Evolutionary conservation across 192 early-diverging fungal genomes (phyloP).

Genomic region (Polychytrium aggregatum): DNA sequence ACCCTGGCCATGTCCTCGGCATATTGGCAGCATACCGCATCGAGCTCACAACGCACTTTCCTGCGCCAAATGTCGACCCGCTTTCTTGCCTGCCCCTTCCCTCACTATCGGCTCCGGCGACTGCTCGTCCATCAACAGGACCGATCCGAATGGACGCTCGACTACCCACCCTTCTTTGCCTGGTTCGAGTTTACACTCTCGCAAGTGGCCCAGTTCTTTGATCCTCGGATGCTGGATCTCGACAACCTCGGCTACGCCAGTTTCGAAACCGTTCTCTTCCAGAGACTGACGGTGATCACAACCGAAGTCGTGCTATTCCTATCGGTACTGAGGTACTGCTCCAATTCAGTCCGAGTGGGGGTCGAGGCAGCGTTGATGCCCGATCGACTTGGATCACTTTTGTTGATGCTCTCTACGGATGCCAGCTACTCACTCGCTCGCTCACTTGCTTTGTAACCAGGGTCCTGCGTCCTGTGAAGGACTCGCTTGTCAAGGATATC

Average conservation of each 20-base stretch:
- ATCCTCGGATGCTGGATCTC: constrained; percentile 68
- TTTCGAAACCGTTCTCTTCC: constrained; percentile 63
- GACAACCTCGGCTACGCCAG: constrained; percentile 56
- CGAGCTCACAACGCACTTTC: too few species aligned
- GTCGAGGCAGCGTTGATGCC: constrained; percentile 49
- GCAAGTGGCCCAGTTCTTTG: constrained; percentile 41
- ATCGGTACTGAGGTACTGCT: constrained; percentile 53
- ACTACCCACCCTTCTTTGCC: constrained; percentile 97
- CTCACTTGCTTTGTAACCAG: too few species aligned
- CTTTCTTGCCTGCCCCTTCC: too few species aligned
- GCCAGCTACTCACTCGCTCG: too few species aligned
- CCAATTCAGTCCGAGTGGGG: too few species aligned
- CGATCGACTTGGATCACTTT: constrained; percentile 15
- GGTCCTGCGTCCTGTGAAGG: background rate
- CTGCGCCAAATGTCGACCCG: too few species aligned
- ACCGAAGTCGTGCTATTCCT: constrained; percentile 71
- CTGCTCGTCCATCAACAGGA: constrained; percentile 41
- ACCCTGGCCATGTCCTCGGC: background rate
- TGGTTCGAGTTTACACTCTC: constrained; percentile 82
- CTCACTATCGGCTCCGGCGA: too few species aligned
- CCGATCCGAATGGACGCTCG: constrained; percentile 84
- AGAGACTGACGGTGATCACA: constrained; percentile 68
- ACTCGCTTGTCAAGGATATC: background rate
- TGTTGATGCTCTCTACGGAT: background rate
- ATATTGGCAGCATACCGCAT: background rate